A percentile compares a stretch with the other conserved stretches of the same genome.
Conservation (phyloP, 345 rosid species). For the Syzygium aqueum region DNA sequence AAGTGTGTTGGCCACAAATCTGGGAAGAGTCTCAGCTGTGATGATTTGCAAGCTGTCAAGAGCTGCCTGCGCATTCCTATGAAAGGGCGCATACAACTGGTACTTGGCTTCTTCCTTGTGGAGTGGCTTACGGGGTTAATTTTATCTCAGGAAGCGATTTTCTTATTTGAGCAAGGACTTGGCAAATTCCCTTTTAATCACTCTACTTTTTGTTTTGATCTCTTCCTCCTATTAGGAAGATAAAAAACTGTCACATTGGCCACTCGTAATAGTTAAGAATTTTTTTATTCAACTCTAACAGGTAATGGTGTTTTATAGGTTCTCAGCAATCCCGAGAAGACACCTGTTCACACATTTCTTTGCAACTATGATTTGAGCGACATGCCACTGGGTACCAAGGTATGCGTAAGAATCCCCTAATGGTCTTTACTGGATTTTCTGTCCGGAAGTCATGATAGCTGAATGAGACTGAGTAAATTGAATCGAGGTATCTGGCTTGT, state of each 20-base stretch:
- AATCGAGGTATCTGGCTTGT: background rate
- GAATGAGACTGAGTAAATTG: background rate
- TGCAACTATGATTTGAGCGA: conserved; percentile 94
- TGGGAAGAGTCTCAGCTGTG: conserved; percentile 34
- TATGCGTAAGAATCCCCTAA: conserved; percentile 6
- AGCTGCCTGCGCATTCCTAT: conserved; percentile 67
- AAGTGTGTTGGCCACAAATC: conserved; percentile 47
- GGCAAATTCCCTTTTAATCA: background rate
- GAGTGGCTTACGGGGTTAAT: background rate
- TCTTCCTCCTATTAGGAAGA: background rate
- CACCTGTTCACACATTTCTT: conserved; percentile 89
- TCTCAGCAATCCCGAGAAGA: conserved; percentile 96
- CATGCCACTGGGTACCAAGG: conserved; percentile 91
- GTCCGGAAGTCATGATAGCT: background rate
- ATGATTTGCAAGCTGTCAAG: conserved; percentile 56
- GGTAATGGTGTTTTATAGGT: conserved; percentile 39
- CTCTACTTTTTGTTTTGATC: background rate
- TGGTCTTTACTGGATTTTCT: background rate
- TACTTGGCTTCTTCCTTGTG: conserved; percentile 15
- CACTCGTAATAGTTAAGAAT: background rate
- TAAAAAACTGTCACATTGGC: background rate
- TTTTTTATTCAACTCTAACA: conserved; percentile 6
- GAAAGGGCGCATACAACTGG: conserved; percentile 97
- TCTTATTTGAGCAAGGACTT: background rate
- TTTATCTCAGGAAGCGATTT: background rate